Percentiles rank a stretch among this genome's conserved stretches.
These are phyloP conservation scores for Rhododendron griersonianum DNA, from an alignment of 148 eudicot species.

Conservation along the genomic window DNA sequence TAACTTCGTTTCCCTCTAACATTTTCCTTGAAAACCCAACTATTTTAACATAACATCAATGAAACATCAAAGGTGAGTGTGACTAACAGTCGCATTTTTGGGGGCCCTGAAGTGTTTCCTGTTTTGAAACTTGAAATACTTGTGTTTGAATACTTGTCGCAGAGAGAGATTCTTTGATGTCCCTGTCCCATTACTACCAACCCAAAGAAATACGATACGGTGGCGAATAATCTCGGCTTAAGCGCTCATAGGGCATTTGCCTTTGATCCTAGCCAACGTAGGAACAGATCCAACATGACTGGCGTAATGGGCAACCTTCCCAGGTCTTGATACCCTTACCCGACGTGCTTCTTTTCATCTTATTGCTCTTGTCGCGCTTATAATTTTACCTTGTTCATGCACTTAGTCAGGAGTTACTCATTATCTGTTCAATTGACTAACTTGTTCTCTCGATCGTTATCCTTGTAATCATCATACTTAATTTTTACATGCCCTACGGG, in stretches of 20 bases:
- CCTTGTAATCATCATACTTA: not conserved
- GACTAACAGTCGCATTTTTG: not conserved
- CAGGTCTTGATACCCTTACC: no score
- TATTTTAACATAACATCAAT: not conserved
- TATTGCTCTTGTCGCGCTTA: no score
- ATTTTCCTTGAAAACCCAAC: no score
- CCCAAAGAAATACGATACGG: no score
- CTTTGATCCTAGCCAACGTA: no score
- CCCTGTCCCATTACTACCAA: not conserved
- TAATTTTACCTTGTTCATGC: not conserved
- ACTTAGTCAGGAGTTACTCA: not conserved
- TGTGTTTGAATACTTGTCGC: not conserved
- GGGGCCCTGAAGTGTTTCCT: not conserved
- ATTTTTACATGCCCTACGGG: no score
- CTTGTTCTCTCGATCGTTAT: not conserved
- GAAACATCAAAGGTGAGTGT: not conserved
- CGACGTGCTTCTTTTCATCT: no score
- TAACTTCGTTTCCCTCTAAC: no score
- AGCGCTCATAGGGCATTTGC: no score
- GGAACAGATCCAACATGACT: no score
- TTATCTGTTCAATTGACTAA: not conserved
- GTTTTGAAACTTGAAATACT: not conserved
- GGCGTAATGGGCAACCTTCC: no score
- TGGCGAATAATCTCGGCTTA: no score
- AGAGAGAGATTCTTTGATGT: not conserved